phyloP scores from a whole-genome alignment of 2,329 filamentous ascomycete genomes.

The Xylogone sp. region DNA sequence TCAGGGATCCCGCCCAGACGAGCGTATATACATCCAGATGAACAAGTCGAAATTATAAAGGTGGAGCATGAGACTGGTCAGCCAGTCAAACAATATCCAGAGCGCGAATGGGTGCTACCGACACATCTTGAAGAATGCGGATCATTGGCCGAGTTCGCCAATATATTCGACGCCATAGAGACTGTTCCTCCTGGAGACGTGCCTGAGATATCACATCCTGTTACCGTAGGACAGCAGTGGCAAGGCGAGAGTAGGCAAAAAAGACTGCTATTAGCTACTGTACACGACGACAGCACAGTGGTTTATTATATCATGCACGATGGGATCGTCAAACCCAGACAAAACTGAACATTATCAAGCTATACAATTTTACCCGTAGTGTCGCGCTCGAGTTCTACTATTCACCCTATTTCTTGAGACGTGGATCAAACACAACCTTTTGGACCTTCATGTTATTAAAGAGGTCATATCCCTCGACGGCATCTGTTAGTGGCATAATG shows the following conservation, averaged over 20 bases:
- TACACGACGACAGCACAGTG: slow-evolving; percentile 77
- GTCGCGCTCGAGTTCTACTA: background rate
- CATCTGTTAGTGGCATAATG: slow-evolving; percentile 65
- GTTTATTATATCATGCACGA: slow-evolving; percentile 84
- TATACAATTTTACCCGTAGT: background rate
- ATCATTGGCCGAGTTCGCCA: slow-evolving; percentile 62
- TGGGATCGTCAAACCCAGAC: slow-evolving; percentile 80
- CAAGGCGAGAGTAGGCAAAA: slow-evolving; percentile 51
- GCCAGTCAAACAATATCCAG: slow-evolving; percentile 45
- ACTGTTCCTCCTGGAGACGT: slow-evolving; percentile 35
- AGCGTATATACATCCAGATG: slow-evolving; percentile 77
- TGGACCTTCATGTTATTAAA: slow-evolving; percentile 71
- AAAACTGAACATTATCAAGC: slow-evolving; percentile 58
- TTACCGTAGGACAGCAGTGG: slow-evolving; percentile 36
- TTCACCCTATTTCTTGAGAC: background rate
- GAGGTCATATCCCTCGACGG: slow-evolving; percentile 64
- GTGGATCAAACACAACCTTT: slow-evolving; percentile 62
- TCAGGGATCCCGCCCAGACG: slow-evolving; percentile 69
- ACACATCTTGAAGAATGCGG: slow-evolving; percentile 70
- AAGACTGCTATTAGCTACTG: slow-evolving; percentile 67
- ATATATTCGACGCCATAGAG: slow-evolving; percentile 63
- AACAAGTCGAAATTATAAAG: slow-evolving; percentile 71
- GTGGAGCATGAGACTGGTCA: slow-evolving; percentile 47
- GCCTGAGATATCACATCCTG: slow-evolving; percentile 17
- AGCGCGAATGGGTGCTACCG: slow-evolving; percentile 74